A percentile compares a stretch with the other conserved stretches of the same genome.
These are phyloP conservation scores for Phtheirospermum japonicum DNA, from an alignment of 257 asterid species.

Conservation along the genomic window DNA sequence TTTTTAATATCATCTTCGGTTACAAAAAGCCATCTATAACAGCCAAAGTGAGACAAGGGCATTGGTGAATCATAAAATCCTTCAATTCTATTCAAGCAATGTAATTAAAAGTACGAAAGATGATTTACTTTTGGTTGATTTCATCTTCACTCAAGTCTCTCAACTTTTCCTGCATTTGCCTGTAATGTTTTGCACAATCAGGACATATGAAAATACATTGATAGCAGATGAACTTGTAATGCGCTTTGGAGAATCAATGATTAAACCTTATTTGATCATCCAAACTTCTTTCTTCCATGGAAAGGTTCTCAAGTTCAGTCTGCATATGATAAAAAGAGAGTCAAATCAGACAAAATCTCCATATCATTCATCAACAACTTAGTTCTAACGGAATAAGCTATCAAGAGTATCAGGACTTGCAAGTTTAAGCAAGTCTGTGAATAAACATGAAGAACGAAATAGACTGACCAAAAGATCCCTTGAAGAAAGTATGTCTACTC, in stretches of 20 bases:
- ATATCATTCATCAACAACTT: constrained; percentile 8
- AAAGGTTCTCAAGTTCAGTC: constrained; percentile 83
- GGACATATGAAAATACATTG: constrained; percentile 24
- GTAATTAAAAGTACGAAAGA: constrained; percentile 23
- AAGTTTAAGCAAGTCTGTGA: constrained; percentile 5
- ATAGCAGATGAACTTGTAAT: constrained; percentile 12
- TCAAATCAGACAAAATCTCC: constrained; percentile 19
- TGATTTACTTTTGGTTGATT: constrained; percentile 57
- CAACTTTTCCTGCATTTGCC: constrained; percentile 82
- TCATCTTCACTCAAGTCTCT: constrained; percentile 80
- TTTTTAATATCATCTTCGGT: constrained; percentile 87
- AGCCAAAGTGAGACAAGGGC: constrained; percentile 28
- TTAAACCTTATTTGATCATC: constrained; percentile 71
- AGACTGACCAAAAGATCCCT: constrained; percentile 6
- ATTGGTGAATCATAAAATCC: constrained; percentile 22
- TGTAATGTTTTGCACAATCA: constrained; percentile 42
- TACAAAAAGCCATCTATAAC: constrained; percentile 78
- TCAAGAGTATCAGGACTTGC: background rate
- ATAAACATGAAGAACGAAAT: constrained; percentile 17
- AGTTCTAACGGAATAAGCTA: constrained; percentile 3
- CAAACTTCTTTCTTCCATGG: constrained; percentile 65
- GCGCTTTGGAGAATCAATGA: background rate
- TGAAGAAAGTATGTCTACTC: constrained; percentile 17
- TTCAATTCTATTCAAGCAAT: constrained; percentile 9
- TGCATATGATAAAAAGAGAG: constrained; percentile 38